Evolutionary conservation across 495 filamentous ascomycete species (phyloP), one percentile per base, ranked within the genome.

Genomic region (Neurospora sp.): DNA sequence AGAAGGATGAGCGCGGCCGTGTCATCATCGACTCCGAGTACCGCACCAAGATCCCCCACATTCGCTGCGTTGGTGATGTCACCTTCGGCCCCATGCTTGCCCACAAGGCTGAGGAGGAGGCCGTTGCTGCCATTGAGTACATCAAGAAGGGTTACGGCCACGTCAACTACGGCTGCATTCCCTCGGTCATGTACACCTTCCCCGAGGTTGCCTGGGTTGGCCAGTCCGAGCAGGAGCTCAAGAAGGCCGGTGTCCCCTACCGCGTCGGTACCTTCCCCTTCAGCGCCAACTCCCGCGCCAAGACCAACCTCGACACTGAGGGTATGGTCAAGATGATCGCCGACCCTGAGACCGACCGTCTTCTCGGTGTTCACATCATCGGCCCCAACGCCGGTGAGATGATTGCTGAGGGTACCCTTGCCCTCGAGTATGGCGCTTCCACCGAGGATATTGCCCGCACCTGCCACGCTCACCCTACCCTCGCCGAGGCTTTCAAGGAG

Each of bases 81-180:
- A 99, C 96, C 20, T 99, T 98, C 84, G 96, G 96, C 20, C 96
- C 96, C 78, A 99, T 99, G 96, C 90, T 99, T 78, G 96, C 96
- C 70, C 96, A 99, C 89, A 99, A 99, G 89, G 96, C 96, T 54
- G 96, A 99, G 86, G 96, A 99, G 86, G 96, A 99, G 86, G 96
- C 87, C 72, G 94, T 98, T 69, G 96, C 96, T 14, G 94, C 89
- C 48, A 88, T 98, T 54, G 96, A 99, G 84, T 98, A 93, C 88
- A 94, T 99, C 84, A 94, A 92, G 84, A 98, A 97, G 86, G 93
- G 93, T 75, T 92, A 95, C 84, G 96, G 96, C 42, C 96, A 99
- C 84, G 96, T 99, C 82, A 99, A 99, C 91, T 99, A 99, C 87
- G 92, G 90, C 80, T 93, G 91, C 84, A 99, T 99, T 82, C 96